Evolutionary conservation across 2,329 filamentous ascomycete species (phyloP), one percentile per base, ranked within the genome.

Genomic region (Coniochaeta prunicola): DNA sequence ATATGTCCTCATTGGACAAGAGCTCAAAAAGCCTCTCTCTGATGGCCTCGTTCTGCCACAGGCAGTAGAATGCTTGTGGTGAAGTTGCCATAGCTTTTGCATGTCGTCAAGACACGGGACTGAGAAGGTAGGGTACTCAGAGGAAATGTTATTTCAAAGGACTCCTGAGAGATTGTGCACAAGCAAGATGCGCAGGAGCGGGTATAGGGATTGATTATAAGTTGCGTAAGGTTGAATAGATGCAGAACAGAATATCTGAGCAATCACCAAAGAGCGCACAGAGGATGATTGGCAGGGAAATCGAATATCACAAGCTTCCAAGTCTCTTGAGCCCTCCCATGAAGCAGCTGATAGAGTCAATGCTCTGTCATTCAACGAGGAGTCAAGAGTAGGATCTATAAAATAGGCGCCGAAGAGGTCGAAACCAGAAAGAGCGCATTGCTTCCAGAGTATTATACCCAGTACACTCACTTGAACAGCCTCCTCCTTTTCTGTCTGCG

Each of bases 1-100:
- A 82, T 62, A 85, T 71, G 66, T 84, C 81, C 60, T 76, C 66
- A 57, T 76, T 79, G 63, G 77, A 69, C 62, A 85, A 73, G 57
- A 75, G 65, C 59, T 76, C 72, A 65, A 84, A 77, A 66, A 85
- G 75, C 55, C 62, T 70, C 68, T 81, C 74, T 58, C 79, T 76
- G 73, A 84, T 74, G 64, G 69, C 65, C 50, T 80, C 75, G 63
- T 77, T 74, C 70, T 81, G 78, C 76, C 83, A 80, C 69, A 85
- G 75, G 74, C 77, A 73, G 75, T 83, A 77, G 71, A 85, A 81
- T 67, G 73, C 66, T 69, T 78, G 75, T 66, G 77, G 73, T 67
- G 71, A 72, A 65, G 76, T 72, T 66, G 79, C 77, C 81, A 83
- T 84, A 71, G 65, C 74, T 72, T 67, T 76, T 67, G 75, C 80